Evolutionary conservation across 2,329 filamentous ascomycete genomes (phyloP).

Genomic region (Fusarium nematophilum): DNA sequence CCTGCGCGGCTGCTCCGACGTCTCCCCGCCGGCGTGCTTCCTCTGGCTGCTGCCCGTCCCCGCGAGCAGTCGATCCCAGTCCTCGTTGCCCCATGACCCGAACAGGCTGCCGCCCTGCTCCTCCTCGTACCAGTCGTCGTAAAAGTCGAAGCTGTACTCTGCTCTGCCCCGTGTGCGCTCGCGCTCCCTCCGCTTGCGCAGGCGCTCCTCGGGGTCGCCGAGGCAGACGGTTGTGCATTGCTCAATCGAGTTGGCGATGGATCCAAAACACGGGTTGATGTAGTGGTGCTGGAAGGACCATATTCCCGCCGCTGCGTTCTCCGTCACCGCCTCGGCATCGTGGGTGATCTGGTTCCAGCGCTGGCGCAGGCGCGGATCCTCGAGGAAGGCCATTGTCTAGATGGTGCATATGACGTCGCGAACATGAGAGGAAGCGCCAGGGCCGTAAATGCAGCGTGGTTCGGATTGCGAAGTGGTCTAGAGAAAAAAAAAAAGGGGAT

Average conservation of each 20-base stretch:
- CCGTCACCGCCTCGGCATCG: constrained; percentile 89
- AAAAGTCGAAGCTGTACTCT: constrained; percentile 94
- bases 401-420: constrained; percentile 45
- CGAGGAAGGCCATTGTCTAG: constrained; percentile 68
- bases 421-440: constrained; percentile 30
- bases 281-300: constrained; percentile 91
- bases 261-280: constrained; percentile 81
- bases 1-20: constrained; percentile 72
- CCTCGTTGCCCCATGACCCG: constrained; percentile 81
- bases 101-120: constrained; percentile 68
- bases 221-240: constrained; percentile 79
- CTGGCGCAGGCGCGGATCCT: constrained; percentile 90
- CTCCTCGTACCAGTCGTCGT: constrained; percentile 91
- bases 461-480: not conserved
- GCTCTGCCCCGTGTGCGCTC: constrained; percentile 70
- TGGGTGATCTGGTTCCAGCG: constrained; percentile 93
- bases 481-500: no score
- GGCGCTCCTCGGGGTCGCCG: constrained; percentile 78
- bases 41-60: constrained; percentile 69
- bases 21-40: constrained; percentile 47
- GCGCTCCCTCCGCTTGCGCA: constrained; percentile 74
- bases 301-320: constrained; percentile 89
- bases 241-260: constrained; percentile 73
- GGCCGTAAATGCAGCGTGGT: constrained; percentile 7
- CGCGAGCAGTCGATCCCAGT: constrained; percentile 85